Conservation (phyloP, 805 yeast species). For the Candida suzukii region DNA sequence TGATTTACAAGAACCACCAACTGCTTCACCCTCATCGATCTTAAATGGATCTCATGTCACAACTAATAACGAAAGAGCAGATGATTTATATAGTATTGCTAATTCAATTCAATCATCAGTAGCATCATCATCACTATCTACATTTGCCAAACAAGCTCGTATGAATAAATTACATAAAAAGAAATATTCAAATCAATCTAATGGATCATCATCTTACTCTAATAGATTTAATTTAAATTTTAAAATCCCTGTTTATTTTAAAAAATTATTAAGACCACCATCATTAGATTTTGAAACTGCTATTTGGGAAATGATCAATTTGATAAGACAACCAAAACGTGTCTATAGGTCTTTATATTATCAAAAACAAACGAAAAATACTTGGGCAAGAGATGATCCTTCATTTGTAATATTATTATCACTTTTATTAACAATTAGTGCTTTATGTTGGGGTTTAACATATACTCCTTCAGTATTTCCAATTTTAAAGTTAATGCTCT, state of each 20-base stretch:
- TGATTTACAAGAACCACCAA: slow-evolving; percentile 9
- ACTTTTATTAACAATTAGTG: slow-evolving; percentile 60
- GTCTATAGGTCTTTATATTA: slow-evolving; percentile 79
- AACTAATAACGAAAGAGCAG: slow-evolving; percentile 4
- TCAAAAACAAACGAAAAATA: slow-evolving; percentile 69
- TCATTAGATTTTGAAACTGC: slow-evolving; percentile 91
- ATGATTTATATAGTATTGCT: slow-evolving; percentile 18
- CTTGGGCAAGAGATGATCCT: slow-evolving; percentile 91
- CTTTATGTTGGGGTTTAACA: slow-evolving; percentile 86
- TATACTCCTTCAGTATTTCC: slow-evolving; percentile 60
- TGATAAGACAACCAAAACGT: slow-evolving; percentile 68
- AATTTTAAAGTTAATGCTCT: slow-evolving; percentile 58
- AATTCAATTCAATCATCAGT: slow-evolving; percentile 14
- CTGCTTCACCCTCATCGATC: background rate
- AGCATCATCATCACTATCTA: slow-evolving; percentile 13
- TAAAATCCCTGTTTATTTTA: slow-evolving; percentile 23
- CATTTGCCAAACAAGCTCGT: slow-evolving; percentile 13
- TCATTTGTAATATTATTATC: slow-evolving; percentile 71
- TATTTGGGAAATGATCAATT: slow-evolving; percentile 78
- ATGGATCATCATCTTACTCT: background rate
- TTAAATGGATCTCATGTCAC: background rate
- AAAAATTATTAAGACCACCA: slow-evolving; percentile 59
- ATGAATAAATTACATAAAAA: slow-evolving; percentile 1
- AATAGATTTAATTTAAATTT: slow-evolving; percentile 5
- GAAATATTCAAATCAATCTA: background rate